Evolutionary conservation across 257 asterid species (phyloP).

Genomic region (Nicotiana knightiana): DNA sequence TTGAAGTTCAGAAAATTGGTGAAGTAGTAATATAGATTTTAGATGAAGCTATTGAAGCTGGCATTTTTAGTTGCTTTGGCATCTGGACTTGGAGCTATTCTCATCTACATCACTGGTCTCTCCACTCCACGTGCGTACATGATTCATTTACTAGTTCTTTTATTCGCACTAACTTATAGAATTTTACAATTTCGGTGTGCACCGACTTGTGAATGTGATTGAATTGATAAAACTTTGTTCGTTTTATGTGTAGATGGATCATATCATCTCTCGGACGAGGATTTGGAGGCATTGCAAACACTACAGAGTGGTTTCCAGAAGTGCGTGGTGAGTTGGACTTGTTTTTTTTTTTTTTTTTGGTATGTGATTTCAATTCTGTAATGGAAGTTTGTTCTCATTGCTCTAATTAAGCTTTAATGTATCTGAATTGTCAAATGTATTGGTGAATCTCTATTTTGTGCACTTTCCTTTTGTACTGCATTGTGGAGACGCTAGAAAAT

Average conservation of each 20-base stretch:
- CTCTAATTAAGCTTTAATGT: not conserved
- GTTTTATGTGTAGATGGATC: conserved; percentile 36
- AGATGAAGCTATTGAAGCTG: conserved; percentile 67
- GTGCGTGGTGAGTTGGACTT: conserved; percentile 68
- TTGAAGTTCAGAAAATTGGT: not conserved
- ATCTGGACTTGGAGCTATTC: conserved; percentile 65
- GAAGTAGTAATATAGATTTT: not conserved
- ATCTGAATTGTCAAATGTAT: not conserved
- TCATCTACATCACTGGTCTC: conserved; percentile 57
- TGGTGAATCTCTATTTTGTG: not conserved
- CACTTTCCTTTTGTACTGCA: not conserved
- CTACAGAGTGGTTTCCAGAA: conserved; percentile 55
- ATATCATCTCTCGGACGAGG: conserved; percentile 43
- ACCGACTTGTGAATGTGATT: not conserved
- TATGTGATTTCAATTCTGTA: not conserved
- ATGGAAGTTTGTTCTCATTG: not conserved
- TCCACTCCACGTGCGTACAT: conserved; percentile 33
- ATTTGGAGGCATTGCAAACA: conserved; percentile 57
- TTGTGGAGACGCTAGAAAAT: not conserved
- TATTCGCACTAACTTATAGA: not conserved
- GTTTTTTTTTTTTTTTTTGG: not conserved
- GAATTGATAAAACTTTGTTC: not conserved
- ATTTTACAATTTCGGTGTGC: not conserved
- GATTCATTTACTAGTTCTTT: not conserved
- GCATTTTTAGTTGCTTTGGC: conserved; percentile 56